Percentiles rank a stretch among this genome's conserved stretches.
phyloP scores from a whole-genome alignment of 2,329 filamentous ascomycete species.

The Annulohypoxylon truncatum region DNA sequence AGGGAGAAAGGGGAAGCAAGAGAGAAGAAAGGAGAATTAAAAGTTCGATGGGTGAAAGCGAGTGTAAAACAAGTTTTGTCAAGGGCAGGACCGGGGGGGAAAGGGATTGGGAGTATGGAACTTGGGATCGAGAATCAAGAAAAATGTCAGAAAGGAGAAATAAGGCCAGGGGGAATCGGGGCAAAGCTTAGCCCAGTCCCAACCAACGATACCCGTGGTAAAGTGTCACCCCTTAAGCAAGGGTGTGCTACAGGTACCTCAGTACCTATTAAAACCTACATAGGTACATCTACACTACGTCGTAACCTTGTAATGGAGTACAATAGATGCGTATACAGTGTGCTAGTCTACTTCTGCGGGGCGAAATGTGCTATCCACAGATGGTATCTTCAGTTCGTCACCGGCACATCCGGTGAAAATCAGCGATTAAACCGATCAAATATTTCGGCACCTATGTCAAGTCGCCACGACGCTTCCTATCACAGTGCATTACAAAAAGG shows the following conservation, averaged over 20 bases:
- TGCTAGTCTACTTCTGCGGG: background rate
- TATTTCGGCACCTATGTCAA: background rate
- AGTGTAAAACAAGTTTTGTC: constrained; percentile 47
- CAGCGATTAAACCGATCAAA: background rate
- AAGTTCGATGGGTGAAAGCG: constrained; percentile 43
- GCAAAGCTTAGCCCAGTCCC: constrained; percentile 38
- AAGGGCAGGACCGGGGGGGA: constrained; percentile 36
- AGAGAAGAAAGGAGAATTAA: constrained; percentile 36
- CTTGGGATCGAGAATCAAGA: constrained; percentile 48
- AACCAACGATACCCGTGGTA: constrained; percentile 24
- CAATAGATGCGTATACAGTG: background rate
- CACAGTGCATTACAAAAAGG: constrained; percentile 28
- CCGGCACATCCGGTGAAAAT: constrained; percentile 17
- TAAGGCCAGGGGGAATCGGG: constrained; percentile 39
- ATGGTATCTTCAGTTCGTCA: background rate
- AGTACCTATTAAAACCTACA: background rate
- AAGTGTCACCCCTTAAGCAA: constrained; percentile 34
- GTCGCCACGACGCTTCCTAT: background rate
- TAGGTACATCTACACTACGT: too few relatives aligned
- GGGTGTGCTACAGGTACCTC: constrained; percentile 11
- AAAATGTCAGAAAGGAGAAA: constrained; percentile 48
- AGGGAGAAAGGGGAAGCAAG: constrained; percentile 28
- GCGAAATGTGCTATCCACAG: background rate
- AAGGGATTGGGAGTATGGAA: constrained; percentile 42
- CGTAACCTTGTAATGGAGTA: too few relatives aligned